Percentiles rank a stretch among this genome's conserved stretches.
Conservation (phyloP, 2,329 filamentous ascomycete species). For the Pseudocercospora eumusae region DNA sequence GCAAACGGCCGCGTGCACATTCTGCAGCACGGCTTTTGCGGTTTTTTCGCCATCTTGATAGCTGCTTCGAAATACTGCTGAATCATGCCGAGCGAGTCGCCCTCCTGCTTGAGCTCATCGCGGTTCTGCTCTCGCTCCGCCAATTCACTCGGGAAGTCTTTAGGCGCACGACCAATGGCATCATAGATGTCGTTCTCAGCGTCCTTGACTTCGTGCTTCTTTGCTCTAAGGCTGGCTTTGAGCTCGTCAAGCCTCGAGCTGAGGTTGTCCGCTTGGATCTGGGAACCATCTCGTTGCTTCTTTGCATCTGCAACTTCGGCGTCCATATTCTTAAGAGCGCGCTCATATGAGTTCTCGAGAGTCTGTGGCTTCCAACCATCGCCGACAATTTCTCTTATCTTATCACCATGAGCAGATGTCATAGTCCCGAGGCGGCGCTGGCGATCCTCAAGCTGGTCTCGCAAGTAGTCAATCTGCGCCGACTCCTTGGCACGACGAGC, state of each 20-base stretch:
- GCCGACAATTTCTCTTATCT: constrained; percentile 66
- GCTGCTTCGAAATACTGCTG: constrained; percentile 32
- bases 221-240: constrained; percentile 65
- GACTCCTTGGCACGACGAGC: constrained; percentile 79
- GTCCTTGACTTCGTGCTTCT: constrained; percentile 60
- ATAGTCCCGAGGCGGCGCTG: constrained; percentile 76
- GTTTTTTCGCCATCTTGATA: constrained; percentile 52
- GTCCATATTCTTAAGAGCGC: constrained; percentile 59
- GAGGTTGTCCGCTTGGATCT: constrained; percentile 70
- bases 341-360: constrained; percentile 71
- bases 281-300: constrained; percentile 68
- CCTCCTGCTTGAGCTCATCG: constrained; percentile 65
- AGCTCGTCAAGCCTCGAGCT: constrained; percentile 70
- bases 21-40: constrained; percentile 67
- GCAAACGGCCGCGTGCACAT: constrained; percentile 73
- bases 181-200: constrained; percentile 56
- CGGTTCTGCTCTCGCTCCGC: constrained; percentile 45
- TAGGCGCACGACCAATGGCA: constrained; percentile 50
- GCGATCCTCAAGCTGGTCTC: constrained; percentile 74
- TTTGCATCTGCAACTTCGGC: constrained; percentile 64
- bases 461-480: constrained; percentile 79
- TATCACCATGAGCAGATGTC: constrained; percentile 69
- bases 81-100: constrained; percentile 29
- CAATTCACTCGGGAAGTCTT: constrained; percentile 54
- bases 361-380: constrained; percentile 67